Percentiles rank a stretch among this genome's conserved stretches.
These are phyloP conservation scores for Globisporangium recalcitrans DNA, from an alignment of 352 stramenopile species.

Conservation along the genomic window DNA sequence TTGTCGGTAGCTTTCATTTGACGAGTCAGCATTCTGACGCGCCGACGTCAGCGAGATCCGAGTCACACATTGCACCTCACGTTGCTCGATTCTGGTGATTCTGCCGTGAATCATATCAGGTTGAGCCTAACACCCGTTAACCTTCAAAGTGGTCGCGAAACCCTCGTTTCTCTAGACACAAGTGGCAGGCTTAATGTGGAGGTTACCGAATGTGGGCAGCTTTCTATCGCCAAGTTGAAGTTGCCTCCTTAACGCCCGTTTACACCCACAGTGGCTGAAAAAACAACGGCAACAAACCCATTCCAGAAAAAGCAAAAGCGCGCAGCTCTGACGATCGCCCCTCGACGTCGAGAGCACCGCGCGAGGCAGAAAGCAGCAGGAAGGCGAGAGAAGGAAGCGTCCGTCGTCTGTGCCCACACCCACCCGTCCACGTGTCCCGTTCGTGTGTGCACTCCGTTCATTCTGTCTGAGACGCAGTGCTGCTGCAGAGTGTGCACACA, in stretches of 20 bases:
- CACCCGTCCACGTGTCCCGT: no score
- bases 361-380: no score
- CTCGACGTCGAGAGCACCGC: no score
- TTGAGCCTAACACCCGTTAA: slow-evolving; percentile 16
- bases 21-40: slow-evolving; percentile 1
- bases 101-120: not conserved
- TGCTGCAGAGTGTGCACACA: no score
- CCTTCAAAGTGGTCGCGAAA: not conserved
- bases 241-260: slow-evolving; percentile 13
- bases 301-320: not conserved
- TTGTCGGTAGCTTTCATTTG: no score
- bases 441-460: no score
- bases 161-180: not conserved
- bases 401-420: no score
- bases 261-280: no score
- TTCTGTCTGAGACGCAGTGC: no score
- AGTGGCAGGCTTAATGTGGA: not conserved
- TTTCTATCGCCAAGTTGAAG: slow-evolving; percentile 15
- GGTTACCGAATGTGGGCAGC: not conserved
- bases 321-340: not conserved
- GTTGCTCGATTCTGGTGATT: not conserved
- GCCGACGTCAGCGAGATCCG: not conserved
- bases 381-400: no score
- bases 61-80: not conserved
- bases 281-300: no score